Conservation (phyloP, 2,329 filamentous ascomycete species). For the Penicillium sp. region DNA sequence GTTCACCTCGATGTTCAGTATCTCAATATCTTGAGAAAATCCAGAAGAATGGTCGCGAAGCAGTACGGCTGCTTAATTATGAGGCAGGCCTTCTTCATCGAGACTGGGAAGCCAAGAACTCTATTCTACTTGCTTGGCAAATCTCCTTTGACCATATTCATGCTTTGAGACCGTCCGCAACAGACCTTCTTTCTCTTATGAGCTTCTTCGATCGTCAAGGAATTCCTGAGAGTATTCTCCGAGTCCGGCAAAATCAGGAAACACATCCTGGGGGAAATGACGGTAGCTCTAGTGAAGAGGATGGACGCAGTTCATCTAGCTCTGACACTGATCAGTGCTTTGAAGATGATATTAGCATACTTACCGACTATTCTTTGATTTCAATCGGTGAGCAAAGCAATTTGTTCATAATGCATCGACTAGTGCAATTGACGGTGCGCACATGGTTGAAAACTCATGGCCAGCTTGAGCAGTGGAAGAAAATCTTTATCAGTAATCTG, state of each 20-base stretch:
- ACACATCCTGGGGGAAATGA: neutral
- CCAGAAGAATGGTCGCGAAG: neutral
- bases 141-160: neutral
- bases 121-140: neutral
- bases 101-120: neutral
- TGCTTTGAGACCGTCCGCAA: neutral
- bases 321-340: slow-evolving; percentile 3
- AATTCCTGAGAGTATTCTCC: slow-evolving; percentile 21
- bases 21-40: slow-evolving; percentile 4
- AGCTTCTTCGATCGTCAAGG: slow-evolving; percentile 35
- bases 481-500: no score
- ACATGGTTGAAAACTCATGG: no score
- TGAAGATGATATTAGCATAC: slow-evolving; percentile 20
- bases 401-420: no score
- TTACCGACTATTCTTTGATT: slow-evolving; percentile 25
- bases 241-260: no score
- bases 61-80: neutral
- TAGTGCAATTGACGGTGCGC: no score
- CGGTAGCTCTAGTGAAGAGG: neutral
- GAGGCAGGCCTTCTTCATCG: neutral
- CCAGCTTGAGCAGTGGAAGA: no score
- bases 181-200: slow-evolving; percentile 1
- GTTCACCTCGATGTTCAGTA: no score
- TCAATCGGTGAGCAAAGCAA: slow-evolving; percentile 5
- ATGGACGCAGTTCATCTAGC: neutral